Percentiles rank a stretch among this genome's conserved stretches.
Evolutionary conservation across 2,329 filamentous ascomycete species (phyloP).

Genomic region (Ophiostoma fasciatum): DNA sequence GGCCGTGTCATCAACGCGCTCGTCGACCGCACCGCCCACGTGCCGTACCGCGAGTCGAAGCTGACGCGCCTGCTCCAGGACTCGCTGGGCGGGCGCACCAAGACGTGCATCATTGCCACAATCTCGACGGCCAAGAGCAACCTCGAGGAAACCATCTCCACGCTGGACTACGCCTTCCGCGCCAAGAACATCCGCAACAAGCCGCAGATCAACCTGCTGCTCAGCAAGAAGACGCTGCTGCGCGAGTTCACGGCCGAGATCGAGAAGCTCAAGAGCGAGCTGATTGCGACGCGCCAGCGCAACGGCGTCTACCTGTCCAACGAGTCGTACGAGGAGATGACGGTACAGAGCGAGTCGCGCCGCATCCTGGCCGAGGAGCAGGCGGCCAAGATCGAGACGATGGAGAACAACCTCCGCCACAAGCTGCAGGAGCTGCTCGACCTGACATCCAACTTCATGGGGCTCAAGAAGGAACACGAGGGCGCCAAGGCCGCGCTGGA

Average conservation of each 20-base stretch:
- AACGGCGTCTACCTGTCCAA: constrained; percentile 91
- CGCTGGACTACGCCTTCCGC: constrained; percentile 91
- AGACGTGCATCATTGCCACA: constrained; percentile 97
- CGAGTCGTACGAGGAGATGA: constrained; percentile 82
- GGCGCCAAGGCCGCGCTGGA: constrained; percentile 56
- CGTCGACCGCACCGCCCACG: constrained; percentile 78
- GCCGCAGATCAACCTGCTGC: constrained; percentile 80
- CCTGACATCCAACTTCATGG: constrained; percentile 75
- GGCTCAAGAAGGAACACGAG: constrained; percentile 81
- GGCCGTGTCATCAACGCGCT: constrained; percentile 95
- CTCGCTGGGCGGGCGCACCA: constrained; percentile 85
- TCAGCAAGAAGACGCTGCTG: constrained; percentile 86
- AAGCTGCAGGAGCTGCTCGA: constrained; percentile 87
- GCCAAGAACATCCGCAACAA: constrained; percentile 99
- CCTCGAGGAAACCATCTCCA: constrained; percentile 94
- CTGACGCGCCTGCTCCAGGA: constrained; percentile 90
- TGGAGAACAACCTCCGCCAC: constrained; percentile 80
- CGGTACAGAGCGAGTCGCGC: constrained; percentile 78
- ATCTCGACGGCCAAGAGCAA: constrained; percentile 91
- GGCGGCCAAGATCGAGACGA: constrained; percentile 75
- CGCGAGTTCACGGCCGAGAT: constrained; percentile 86
- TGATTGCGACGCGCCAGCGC: constrained; percentile 81
- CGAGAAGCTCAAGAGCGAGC: constrained; percentile 82
- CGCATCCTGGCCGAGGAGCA: constrained; percentile 88
- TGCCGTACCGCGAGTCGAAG: constrained; percentile 88